These are phyloP conservation scores for Cocos nucifera DNA, from an alignment of 176 grass and related monocot species.

Conservation along the genomic window DNA sequence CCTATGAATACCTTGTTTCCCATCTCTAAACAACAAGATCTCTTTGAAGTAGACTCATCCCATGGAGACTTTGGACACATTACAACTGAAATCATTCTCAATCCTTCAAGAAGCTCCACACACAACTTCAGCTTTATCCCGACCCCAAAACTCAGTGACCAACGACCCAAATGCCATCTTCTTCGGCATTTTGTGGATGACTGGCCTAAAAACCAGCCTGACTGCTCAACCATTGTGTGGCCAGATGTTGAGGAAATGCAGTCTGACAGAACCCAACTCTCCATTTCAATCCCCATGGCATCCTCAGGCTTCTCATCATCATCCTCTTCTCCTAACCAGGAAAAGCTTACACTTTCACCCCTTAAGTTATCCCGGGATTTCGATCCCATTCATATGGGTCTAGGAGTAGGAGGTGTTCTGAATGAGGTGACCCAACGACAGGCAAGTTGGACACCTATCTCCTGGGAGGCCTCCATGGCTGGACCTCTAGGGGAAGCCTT, in stretches of 20 bases:
- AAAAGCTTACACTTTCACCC: constrained; percentile 19
- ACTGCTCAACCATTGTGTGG: neutral
- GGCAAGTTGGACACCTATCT: constrained; percentile 1
- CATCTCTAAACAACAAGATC: constrained; percentile 14
- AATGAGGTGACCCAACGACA: constrained; percentile 14
- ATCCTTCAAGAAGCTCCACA: constrained; percentile 9
- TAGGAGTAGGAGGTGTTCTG: constrained; percentile 13
- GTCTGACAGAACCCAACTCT: constrained; percentile 26
- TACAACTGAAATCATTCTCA: neutral
- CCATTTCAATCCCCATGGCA: constrained; percentile 35
- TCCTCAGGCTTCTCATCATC: constrained; percentile 39
- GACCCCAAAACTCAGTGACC: neutral
- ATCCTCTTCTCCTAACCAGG: constrained; percentile 30
- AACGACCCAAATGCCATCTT: neutral
- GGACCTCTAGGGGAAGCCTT: constrained; percentile 85
- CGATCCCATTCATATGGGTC: neutral
- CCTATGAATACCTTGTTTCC: constrained; percentile 7
- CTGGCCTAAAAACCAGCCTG: constrained; percentile 4
- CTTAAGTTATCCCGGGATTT: constrained; percentile 9
- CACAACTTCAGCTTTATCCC: neutral
- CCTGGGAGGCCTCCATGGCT: constrained; percentile 31
- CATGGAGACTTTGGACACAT: neutral
- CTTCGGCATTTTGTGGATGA: constrained; percentile 22
- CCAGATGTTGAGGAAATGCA: constrained; percentile 13
- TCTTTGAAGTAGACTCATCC: constrained; percentile 18